Base-by-base conservation (phyloP, 2,329 filamentous ascomycete species). In the Cylindrodendrum hubeiense region DNA sequence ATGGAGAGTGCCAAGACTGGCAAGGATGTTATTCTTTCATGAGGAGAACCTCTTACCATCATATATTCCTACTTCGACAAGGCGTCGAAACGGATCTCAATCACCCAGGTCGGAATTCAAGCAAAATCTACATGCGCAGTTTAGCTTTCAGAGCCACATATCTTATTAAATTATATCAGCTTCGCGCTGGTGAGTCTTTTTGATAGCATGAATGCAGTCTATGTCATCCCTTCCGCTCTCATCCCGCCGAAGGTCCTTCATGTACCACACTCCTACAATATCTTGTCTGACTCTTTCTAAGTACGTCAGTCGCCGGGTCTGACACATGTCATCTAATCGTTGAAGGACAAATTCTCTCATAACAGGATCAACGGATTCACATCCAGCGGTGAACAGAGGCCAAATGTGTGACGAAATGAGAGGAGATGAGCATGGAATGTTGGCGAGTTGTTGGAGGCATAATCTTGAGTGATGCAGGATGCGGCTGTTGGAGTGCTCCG, bases 1-100 rank as follows among this genome's bases (percentile, higher is more conserved):
- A 72, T 79, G 47, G 84, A 87, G 76, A 88, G 86, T 52, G 83
- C 84, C 1, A 80, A 79, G 76, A 82, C 78, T 1, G 83, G 83
- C 3, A 81, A 77, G 63, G 83, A 87, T 63, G 79, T 87, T 8
- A 69, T 70, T 2, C 71, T 84, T 46, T 71, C 71, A 12, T 80
- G 63, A 37, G 28, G 63, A 37, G 28, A 30, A 30, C 28, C 28
- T 30, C 28, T 9, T 12, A 30, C 8, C 10, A 30, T 30, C 28
- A 30, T 30, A 12, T 30, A 30, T 30, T 1, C 6, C 12, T 39
- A n/a, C n/a, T 2, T 39, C 5, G 17, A 39, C 13, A n/a, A 8
- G 7, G 37, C 5, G 37, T 39, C 15, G 37, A n/a, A 8, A 39
- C 17, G 8, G 17, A 39, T 12, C 3, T 34, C 33, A n/a, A n/a